These are phyloP conservation scores for Teunomyces atbi DNA, from an alignment of 805 yeast genomes.

Conservation along the genomic window DNA sequence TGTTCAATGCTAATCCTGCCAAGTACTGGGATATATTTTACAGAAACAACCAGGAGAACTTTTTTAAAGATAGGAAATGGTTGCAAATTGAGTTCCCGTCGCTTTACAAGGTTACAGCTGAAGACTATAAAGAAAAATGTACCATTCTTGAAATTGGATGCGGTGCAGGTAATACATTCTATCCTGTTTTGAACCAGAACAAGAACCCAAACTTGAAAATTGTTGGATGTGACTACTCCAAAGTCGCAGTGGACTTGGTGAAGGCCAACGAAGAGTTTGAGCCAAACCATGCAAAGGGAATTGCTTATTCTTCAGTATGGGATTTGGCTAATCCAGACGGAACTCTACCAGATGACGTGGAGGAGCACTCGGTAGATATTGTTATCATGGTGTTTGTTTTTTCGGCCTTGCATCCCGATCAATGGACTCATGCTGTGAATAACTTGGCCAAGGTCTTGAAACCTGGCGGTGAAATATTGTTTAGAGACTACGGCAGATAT, in stretches of 20 bases:
- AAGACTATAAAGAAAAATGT: conserved; percentile 64
- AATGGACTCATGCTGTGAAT: conserved; percentile 79
- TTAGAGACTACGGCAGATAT: conserved; percentile 94
- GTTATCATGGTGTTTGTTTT: conserved; percentile 95
- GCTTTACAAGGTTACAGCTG: conserved; percentile 69
- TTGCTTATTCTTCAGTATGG: conserved; percentile 89
- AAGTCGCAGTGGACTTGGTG: conserved; percentile 86
- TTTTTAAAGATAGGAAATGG: conserved; percentile 97
- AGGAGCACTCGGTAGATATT: conserved; percentile 79
- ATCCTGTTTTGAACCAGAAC: conserved; percentile 82
- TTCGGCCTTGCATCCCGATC: conserved; percentile 86
- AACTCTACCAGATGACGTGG: conserved; percentile 78
- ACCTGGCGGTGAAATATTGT: conserved; percentile 88
- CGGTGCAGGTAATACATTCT: conserved; percentile 97
- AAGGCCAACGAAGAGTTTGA: conserved; percentile 60
- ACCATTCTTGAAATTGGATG: conserved; percentile 92
- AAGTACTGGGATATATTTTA: conserved; percentile 95
- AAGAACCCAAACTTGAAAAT: conserved; percentile 72
- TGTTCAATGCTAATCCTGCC: conserved; percentile 83
- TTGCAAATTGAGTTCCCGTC: conserved; percentile 89
- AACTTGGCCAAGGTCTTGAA: conserved; percentile 73
- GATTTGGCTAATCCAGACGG: conserved; percentile 81
- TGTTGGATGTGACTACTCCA: conserved; percentile 86
- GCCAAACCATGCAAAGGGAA: conserved; percentile 41
- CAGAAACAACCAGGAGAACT: conserved; percentile 85